These are phyloP conservation scores for Ambrosiella beaveri DNA, from an alignment of 2,329 filamentous ascomycete genomes.

Conservation along the genomic window DNA sequence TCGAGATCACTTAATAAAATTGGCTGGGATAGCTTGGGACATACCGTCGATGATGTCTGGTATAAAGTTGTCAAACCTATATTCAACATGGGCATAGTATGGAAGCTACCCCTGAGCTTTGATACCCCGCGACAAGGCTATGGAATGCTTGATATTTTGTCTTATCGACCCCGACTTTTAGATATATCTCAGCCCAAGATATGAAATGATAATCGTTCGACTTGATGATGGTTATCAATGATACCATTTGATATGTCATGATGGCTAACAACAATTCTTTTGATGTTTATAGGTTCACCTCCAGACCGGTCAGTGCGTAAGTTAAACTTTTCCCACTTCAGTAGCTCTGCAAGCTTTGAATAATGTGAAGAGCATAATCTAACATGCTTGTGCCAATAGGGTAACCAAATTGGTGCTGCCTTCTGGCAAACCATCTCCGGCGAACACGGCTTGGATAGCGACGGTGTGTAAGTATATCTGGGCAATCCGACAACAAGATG, in stretches of 20 bases:
- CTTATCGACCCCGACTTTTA: background rate
- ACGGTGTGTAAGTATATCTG: constrained; percentile 60
- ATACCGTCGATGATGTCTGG: background rate
- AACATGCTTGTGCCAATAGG: constrained; percentile 37
- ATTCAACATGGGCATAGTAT: background rate
- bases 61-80: background rate
- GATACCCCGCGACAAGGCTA: constrained; percentile 22
- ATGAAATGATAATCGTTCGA: background rate
- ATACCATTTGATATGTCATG: background rate
- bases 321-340: constrained; percentile 18
- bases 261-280: constrained; percentile 12
- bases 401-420: constrained; percentile 99
- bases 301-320: constrained; percentile 98
- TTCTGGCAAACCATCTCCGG: constrained; percentile 89
- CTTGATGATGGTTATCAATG: constrained; percentile 6
- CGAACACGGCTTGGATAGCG: constrained; percentile 93
- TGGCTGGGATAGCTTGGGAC: background rate
- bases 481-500: no score
- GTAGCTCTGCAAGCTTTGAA: background rate
- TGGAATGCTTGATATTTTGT: constrained; percentile 13
- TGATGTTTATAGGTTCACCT: constrained; percentile 77
- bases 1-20: background rate
- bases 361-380: constrained; percentile 17
- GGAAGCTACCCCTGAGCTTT: constrained; percentile 4
- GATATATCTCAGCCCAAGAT: background rate